phyloP scores from a whole-genome alignment of 768 basidiomycete genomes.

The Lentinula aciculospora region DNA sequence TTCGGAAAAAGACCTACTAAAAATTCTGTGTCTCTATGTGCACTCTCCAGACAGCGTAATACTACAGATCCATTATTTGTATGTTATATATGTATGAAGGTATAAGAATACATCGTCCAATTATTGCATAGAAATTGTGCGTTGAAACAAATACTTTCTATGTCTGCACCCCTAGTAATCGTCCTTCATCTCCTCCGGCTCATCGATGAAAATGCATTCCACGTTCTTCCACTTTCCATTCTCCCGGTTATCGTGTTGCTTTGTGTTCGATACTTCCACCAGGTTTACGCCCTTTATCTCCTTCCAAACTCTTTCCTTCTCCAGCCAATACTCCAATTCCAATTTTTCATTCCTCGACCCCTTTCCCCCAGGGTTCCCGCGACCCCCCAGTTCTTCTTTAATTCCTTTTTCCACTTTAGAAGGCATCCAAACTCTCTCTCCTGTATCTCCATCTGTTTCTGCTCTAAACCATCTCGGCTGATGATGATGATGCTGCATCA shows the following conservation, averaged over 20 bases:
- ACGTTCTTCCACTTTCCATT: conserved; percentile 55
- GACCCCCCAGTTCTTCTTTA: no score
- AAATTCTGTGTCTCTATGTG: no score
- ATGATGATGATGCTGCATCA: conserved; percentile 38
- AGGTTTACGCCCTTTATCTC: no score
- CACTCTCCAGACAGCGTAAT: no score
- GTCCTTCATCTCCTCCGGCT: conserved; percentile 29
- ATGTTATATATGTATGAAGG: no score
- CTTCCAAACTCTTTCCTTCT: conserved; percentile 62
- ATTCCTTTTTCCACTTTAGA: conserved; percentile 32
- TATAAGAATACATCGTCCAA: no score
- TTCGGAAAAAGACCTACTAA: no score
- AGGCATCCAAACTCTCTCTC: conserved; percentile 86
- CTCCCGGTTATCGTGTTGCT: background rate
- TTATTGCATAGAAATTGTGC: no score
- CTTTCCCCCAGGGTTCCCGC: no score
- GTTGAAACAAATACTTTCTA: no score
- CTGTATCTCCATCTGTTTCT: conserved; percentile 81
- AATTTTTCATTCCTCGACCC: no score
- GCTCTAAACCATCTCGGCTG: conserved; percentile 84
- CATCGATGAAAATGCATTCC: conserved; percentile 78
- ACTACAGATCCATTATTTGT: no score
- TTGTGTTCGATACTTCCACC: conserved; percentile 23
- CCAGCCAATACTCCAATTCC: conserved; percentile 76
- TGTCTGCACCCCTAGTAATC: background rate